Conservation (phyloP, 164 flowering plant species). For the Chloranthus sessilifolius region DNA sequence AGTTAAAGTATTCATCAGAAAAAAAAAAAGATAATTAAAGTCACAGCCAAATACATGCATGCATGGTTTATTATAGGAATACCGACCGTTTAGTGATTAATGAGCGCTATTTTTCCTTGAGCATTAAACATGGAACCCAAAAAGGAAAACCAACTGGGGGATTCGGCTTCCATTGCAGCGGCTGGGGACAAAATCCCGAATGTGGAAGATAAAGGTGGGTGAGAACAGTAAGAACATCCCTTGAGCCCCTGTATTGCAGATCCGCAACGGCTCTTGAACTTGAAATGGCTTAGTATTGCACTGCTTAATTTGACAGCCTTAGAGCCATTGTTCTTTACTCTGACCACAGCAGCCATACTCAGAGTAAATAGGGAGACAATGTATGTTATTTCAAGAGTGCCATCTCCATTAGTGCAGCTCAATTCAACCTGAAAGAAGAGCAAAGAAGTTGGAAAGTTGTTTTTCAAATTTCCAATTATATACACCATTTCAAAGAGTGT, state of each 20-base stretch:
- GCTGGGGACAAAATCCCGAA: constrained; percentile 64
- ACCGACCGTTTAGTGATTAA: too few relatives aligned
- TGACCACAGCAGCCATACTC: constrained; percentile 82
- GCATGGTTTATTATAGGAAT: too few relatives aligned
- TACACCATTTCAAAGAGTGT: too few relatives aligned
- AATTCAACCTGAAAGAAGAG: constrained; percentile 57
- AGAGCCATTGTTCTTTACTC: constrained; percentile 71
- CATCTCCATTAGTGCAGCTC: constrained; percentile 48
- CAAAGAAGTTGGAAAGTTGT: background rate
- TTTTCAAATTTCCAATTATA: too few relatives aligned
- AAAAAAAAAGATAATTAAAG: too few relatives aligned
- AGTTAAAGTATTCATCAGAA: too few relatives aligned
- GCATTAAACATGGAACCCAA: constrained; percentile 23
- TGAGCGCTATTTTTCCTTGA: too few relatives aligned
- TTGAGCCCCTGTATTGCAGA: constrained; percentile 61
- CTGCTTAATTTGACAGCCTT: constrained; percentile 49
- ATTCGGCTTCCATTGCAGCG: constrained; percentile 68
- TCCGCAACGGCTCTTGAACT: constrained; percentile 42
- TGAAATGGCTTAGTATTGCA: constrained; percentile 72
- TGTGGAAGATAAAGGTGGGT: constrained; percentile 64
- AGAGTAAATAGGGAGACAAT: constrained; percentile 61
- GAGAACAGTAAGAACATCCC: constrained; percentile 61
- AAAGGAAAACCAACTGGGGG: constrained; percentile 53
- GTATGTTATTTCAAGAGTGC: constrained; percentile 53
- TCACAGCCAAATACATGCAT: too few relatives aligned